Evolutionary conservation across 2,329 filamentous ascomycete species (phyloP).

Genomic region (Cercospora canescens): DNA sequence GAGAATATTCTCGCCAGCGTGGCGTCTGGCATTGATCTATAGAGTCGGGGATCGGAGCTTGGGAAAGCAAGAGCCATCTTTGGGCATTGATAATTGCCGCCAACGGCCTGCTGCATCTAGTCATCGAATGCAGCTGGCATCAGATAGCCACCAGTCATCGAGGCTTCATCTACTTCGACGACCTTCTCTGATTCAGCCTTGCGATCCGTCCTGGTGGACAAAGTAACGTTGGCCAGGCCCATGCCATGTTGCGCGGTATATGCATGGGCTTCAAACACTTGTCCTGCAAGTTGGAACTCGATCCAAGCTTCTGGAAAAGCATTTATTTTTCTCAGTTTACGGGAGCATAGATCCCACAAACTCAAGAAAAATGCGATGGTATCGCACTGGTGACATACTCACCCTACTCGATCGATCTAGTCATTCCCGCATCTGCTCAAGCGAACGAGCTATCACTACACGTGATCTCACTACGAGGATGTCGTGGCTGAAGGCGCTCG

Average conservation of each 20-base stretch:
- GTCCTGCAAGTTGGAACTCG: background rate
- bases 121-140: no score
- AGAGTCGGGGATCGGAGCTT: no score
- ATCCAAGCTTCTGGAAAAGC: background rate
- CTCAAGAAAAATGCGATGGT: background rate
- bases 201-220: no score
- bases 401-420: background rate
- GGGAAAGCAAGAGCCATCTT: no score
- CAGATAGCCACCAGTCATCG: no score
- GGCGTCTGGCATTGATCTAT: no score
- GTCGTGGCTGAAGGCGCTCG: background rate
- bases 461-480: background rate
- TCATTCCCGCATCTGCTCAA: background rate
- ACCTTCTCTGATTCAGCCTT: no score
- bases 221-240: no score
- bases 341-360: background rate
- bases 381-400: background rate
- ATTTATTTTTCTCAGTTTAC: background rate
- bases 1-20: no score
- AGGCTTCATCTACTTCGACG: no score
- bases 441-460: background rate
- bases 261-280: background rate
- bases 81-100: no score
- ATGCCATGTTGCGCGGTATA: background rate
- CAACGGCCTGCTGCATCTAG: no score